Evolutionary conservation across 495 filamentous ascomycete species (phyloP).

Genomic region (Xylaria longipes): DNA sequence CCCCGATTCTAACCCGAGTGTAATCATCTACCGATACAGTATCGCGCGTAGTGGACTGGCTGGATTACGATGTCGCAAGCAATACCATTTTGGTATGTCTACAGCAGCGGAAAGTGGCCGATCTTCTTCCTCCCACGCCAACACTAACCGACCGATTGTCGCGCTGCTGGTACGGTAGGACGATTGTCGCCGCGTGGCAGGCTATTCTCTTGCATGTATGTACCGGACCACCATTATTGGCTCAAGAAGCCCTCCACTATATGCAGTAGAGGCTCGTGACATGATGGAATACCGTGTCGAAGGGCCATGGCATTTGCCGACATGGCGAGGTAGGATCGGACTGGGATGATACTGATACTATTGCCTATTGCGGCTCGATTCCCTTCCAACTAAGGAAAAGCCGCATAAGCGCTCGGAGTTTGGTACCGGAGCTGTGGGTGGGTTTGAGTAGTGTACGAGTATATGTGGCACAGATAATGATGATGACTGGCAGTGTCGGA

Average conservation of each 20-base stretch:
- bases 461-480: conserved; percentile 16
- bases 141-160: conserved; percentile 15
- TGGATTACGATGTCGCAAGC: not conserved
- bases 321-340: conserved; percentile 22
- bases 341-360: conserved; percentile 5
- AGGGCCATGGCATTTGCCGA: conserved; percentile 25
- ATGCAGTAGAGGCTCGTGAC: conserved; percentile 13
- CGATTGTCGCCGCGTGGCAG: conserved; percentile 12
- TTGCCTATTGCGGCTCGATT: conserved; percentile 13
- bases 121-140: not conserved
- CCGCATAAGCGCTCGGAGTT: conserved; percentile 19
- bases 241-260: not conserved
- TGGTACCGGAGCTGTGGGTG: conserved; percentile 24
- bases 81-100: conserved; percentile 4
- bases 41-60: not conserved
- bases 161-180: conserved; percentile 5
- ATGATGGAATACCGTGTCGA: conserved; percentile 10
- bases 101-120: conserved; percentile 13
- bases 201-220: conserved; percentile 17
- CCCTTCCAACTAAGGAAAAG: not conserved
- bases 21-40: conserved; percentile 6
- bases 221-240: conserved; percentile 4
- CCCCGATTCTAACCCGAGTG: not conserved
- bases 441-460: conserved; percentile 24
- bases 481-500: conserved; percentile 16